phyloP scores from a whole-genome alignment of 192 early-diverging fungal genomes.

The Coemansia sp. region DNA sequence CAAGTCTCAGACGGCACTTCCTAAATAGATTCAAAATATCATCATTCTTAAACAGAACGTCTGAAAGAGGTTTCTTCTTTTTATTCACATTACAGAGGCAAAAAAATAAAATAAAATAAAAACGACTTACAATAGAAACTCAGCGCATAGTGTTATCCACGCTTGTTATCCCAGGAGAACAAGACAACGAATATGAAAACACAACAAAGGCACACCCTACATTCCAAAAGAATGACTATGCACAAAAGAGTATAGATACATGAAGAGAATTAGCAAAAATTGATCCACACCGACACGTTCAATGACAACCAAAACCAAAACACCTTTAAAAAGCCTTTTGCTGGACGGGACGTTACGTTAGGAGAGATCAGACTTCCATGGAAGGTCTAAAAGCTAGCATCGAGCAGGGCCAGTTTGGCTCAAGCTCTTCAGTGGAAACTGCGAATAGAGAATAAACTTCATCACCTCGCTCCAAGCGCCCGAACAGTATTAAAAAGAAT shows the following conservation, averaged over 20 bases:
- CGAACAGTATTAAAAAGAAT: background rate
- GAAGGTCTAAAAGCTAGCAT: constrained; percentile 51
- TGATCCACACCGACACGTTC: background rate
- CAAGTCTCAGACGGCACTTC: constrained; percentile 25
- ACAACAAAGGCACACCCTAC: background rate
- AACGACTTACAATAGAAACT: background rate
- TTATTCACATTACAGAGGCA: constrained; percentile 10
- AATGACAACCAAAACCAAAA: background rate
- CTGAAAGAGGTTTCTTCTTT: background rate
- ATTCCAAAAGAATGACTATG: background rate
- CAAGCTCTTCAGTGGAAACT: constrained; percentile 54
- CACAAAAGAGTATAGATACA: background rate
- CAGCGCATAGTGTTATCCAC: background rate
- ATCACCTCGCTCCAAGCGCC: constrained; percentile 11
- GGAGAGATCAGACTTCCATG: constrained; percentile 55
- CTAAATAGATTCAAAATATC: constrained; percentile 12
- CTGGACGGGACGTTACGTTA: background rate
- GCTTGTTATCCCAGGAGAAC: background rate
- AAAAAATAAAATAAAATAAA: background rate
- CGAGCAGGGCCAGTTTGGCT: constrained; percentile 10
- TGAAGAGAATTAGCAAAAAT: background rate
- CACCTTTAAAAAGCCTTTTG: too few species aligned
- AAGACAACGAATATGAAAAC: background rate
- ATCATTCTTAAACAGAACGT: constrained; percentile 12
- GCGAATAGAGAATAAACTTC: constrained; percentile 46